A percentile compares a stretch with the other conserved stretches of the same genome.
Conservation (phyloP, 495 filamentous ascomycete species). For the Penicillium lagena region DNA sequence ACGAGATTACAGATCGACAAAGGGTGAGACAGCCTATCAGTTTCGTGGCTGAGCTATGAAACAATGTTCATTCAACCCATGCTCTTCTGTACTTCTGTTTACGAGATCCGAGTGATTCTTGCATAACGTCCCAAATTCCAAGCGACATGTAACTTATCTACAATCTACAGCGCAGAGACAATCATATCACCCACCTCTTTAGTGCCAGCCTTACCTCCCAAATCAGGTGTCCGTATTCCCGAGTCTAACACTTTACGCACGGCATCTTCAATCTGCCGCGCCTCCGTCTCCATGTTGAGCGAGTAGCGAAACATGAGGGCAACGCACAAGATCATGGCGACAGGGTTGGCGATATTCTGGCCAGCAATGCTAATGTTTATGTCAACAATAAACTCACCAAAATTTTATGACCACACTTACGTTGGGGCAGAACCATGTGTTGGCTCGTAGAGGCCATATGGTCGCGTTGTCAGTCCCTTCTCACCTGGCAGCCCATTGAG, state of each 20-base stretch:
- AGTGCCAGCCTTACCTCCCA: conserved; percentile 67
- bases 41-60: too few relatives aligned
- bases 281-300: conserved; percentile 66
- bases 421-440: conserved; percentile 36
- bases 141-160: not conserved
- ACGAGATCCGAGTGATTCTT: too few relatives aligned
- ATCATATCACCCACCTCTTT: conserved; percentile 79
- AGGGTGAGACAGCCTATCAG: too few relatives aligned
- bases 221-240: conserved; percentile 69
- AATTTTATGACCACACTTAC: conserved; percentile 14
- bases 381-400: not conserved
- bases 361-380: conserved; percentile 24
- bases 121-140: too few relatives aligned
- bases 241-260: conserved; percentile 71
- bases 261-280: conserved; percentile 69
- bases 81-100: too few relatives aligned
- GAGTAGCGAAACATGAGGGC: conserved; percentile 94
- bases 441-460: conserved; percentile 36
- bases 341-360: conserved; percentile 50
- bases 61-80: too few relatives aligned
- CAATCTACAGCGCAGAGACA: conserved; percentile 53
- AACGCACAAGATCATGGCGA: conserved; percentile 78
- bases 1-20: too few relatives aligned
- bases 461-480: conserved; percentile 19
- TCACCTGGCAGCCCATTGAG: conserved; percentile 39